These are phyloP conservation scores for Haberlea rhodopensis DNA, from an alignment of 257 asterid genomes.

Conservation along the genomic window DNA sequence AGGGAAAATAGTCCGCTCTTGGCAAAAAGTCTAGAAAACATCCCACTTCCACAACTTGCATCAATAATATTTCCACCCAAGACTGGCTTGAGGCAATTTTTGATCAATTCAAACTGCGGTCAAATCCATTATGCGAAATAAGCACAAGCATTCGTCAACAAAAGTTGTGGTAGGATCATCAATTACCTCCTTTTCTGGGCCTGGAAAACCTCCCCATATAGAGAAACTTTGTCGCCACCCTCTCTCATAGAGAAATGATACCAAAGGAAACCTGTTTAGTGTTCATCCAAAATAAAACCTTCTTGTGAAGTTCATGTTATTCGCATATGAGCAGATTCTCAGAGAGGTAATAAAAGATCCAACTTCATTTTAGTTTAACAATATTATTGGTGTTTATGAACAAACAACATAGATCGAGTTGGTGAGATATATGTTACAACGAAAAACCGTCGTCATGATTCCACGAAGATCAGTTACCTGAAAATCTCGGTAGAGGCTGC, in stretches of 20 bases:
- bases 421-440: not conserved
- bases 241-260: conserved; percentile 84
- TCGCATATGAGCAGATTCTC: conserved; percentile 1
- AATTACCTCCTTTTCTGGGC: conserved; percentile 79
- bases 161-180: not conserved
- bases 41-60: conserved; percentile 93
- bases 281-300: not conserved
- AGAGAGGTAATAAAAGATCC: not conserved
- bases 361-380: not conserved
- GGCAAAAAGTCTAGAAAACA: conserved; percentile 74
- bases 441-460: not conserved
- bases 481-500: conserved; percentile 77
- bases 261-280: conserved; percentile 51
- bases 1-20: conserved; percentile 71
- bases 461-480: conserved; percentile 39
- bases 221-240: conserved; percentile 90
- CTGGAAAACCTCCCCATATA: conserved; percentile 81
- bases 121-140: conserved; percentile 15
- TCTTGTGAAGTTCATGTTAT: not conserved
- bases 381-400: not conserved
- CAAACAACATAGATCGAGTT: not conserved
- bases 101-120: conserved; percentile 73
- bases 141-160: conserved; percentile 16
- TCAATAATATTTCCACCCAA: conserved; percentile 78
- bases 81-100: conserved; percentile 67